A percentile compares a stretch with the other conserved stretches of the same genome.
phyloP scores from a whole-genome alignment of 78 protist species.

The Andalucia godoyi region DNA sequence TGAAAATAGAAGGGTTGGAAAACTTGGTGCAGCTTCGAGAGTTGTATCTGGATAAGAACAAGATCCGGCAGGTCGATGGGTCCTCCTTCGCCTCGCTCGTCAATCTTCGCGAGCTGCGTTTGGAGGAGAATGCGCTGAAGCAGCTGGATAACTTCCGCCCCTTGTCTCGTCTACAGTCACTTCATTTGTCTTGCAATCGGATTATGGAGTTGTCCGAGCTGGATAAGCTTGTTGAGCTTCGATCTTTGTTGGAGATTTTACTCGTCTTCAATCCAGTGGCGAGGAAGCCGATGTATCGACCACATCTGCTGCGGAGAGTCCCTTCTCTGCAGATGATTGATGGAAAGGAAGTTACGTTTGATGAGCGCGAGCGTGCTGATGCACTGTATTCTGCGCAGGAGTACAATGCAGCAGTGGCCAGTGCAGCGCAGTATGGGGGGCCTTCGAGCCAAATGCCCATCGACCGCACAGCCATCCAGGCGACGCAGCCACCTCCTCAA shows the following conservation, averaged over 20 bases:
- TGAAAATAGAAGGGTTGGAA: slow-evolving; percentile 19
- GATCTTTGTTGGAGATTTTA: not conserved
- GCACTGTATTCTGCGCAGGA: too few relatives aligned
- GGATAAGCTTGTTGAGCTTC: slow-evolving; percentile 8
- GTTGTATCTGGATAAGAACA: slow-evolving; percentile 28
- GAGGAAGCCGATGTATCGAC: slow-evolving; percentile 27
- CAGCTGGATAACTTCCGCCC: not conserved
- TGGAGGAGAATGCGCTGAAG: slow-evolving; percentile 26
- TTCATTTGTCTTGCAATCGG: slow-evolving; percentile 23
- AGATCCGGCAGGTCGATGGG: not conserved
- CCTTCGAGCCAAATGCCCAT: too few relatives aligned
- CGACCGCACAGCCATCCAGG: too few relatives aligned
- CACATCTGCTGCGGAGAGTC: slow-evolving; percentile 2
- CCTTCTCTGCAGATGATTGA: slow-evolving; percentile 8
- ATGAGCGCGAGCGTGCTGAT: slow-evolving; percentile 35
- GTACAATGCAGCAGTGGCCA: too few relatives aligned
- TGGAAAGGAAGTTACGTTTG: slow-evolving; percentile 8
- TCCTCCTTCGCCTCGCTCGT: not conserved
- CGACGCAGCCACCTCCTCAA: too few relatives aligned
- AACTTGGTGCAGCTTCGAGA: slow-evolving; percentile 18
- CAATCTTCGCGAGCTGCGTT: not conserved
- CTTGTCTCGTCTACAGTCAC: not conserved
- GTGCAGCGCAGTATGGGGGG: too few relatives aligned
- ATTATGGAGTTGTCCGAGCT: slow-evolving; percentile 22
- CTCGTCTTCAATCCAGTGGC: slow-evolving; percentile 9